Base-by-base conservation (phyloP, 2,329 filamentous ascomycete species). In the Cladophialophora yegresii region DNA sequence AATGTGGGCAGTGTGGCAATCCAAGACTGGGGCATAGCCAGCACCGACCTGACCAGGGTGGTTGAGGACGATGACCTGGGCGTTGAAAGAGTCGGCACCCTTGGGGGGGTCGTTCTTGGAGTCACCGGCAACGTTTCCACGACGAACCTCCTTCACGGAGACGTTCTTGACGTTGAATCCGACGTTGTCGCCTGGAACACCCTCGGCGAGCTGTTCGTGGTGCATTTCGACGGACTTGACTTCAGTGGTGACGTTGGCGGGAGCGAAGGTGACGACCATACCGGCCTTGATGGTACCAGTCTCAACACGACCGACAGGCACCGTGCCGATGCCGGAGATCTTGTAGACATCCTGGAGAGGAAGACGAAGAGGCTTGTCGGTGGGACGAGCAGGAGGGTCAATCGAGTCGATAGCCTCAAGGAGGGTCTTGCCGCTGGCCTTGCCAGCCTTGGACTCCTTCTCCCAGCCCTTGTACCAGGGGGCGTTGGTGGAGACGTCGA, bases 131-230 rank as follows among this genome's bases (percentile, higher is more conserved):
- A 99, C 95, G 89, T 99, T 98, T 80, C 95, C 95, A 96, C 95
- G 95, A 84, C 95, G 95, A 80, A 99, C 96, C 83, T 99, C 95
- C 93, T 99, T 99, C 85, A 99, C 95, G 83, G 95, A 98, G 78
- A 99, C 95, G 95, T 99, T 99, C 93, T 99, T 99, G 85, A 99
- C 93, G 91, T 99, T 99, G 93, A 99, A 99, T 77, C 95, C 95
- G 82, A 99, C 95, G 87, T 99, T 99, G 91, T 99, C 95, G 89
- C 95, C 95, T 79, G 95, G 95, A 73, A 91, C 79, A 91, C 95
- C 95, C 88, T 96, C 89, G 73, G 81, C 69, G 75, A 99, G 93
- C 90, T 97, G 93, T 87, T 97, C 92, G 92, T 98, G 93, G 89
- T 97, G 93, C 95, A 99, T 99, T 87, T 99, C 95, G 78, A 99